Percentiles rank a stretch among this genome's conserved stretches.
These are phyloP conservation scores for Pythium coloratum DNA, from an alignment of 352 stramenopile species.

Conservation along the genomic window DNA sequence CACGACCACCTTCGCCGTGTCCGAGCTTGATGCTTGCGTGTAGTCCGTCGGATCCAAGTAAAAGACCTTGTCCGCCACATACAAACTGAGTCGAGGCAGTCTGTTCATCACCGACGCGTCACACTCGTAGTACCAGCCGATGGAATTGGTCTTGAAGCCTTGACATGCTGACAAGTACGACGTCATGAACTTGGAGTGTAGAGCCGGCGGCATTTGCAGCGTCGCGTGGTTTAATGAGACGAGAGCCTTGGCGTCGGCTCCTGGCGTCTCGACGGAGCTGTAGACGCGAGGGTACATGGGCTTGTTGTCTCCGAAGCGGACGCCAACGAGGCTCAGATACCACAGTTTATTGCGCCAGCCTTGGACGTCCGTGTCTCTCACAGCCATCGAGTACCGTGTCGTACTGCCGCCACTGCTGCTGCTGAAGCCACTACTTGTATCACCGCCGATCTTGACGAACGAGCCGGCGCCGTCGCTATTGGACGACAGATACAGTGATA, in stretches of 20 bases:
- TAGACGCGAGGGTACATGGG: conserved; percentile 8
- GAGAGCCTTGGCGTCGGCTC: background rate
- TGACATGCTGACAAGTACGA: background rate
- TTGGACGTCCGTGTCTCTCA: background rate
- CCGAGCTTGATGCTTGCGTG: background rate
- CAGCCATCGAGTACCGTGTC: background rate
- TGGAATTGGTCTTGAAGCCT: background rate
- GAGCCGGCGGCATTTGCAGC: background rate
- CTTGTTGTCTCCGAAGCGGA: conserved; percentile 9
- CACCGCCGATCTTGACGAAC: background rate
- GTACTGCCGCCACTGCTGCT: background rate
- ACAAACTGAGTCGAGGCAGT: conserved; percentile 8
- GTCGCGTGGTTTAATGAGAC: conserved; percentile 2
- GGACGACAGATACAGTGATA: conserved; percentile 5
- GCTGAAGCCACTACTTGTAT: background rate
- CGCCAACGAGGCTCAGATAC: conserved; percentile 4
- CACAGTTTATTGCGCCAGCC: background rate
- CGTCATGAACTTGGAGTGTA: background rate
- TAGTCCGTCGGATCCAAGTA: conserved; percentile 11
- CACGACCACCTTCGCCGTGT: background rate
- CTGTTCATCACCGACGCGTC: background rate
- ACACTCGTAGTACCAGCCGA: conserved; percentile 6
- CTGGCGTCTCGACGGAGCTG: background rate
- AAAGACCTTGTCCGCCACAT: conserved; percentile 3
- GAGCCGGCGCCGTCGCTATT: background rate